A percentile compares a stretch with the other conserved stretches of the same genome.
Conservation (phyloP, 805 yeast species). For the Saccharomycopsis lassenensis region DNA sequence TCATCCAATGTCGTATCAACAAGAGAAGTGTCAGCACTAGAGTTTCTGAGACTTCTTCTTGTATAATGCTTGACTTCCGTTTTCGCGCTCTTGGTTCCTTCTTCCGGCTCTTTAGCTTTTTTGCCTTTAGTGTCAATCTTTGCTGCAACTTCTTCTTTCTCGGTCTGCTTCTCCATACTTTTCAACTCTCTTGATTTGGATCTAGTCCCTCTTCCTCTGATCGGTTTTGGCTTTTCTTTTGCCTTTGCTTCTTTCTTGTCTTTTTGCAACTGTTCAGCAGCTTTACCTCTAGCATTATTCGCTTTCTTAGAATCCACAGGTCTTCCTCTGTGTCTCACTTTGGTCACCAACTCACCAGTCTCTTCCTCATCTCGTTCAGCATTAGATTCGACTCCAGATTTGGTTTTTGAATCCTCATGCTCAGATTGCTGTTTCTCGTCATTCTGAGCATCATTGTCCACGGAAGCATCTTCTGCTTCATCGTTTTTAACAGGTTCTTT, state of each 20-base stretch:
- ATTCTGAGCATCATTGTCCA: slow-evolving; percentile 18
- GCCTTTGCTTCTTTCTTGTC: slow-evolving; percentile 16
- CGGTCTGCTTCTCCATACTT: slow-evolving; percentile 14
- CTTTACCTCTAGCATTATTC: neutral
- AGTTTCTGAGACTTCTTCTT: slow-evolving; percentile 2
- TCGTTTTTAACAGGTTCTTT: slow-evolving; percentile 14
- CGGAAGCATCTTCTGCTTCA: slow-evolving; percentile 21
- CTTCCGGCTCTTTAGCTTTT: slow-evolving; percentile 1
- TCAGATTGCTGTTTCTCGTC: slow-evolving; percentile 8
- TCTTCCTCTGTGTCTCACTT: slow-evolving; percentile 9
- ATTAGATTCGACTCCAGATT: neutral
- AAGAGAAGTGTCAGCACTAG: too few relatives aligned
- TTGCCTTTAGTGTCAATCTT: neutral
- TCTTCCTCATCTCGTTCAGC: too few relatives aligned
- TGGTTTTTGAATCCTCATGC: slow-evolving; percentile 5
- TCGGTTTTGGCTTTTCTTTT: too few relatives aligned
- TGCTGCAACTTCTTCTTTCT: neutral
- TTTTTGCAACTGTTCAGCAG: slow-evolving; percentile 3
- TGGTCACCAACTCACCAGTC: too few relatives aligned
- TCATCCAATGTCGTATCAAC: too few relatives aligned
- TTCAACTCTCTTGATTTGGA: too few relatives aligned
- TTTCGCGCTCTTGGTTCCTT: neutral
- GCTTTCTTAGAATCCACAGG: neutral
- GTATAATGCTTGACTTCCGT: slow-evolving; percentile 1
- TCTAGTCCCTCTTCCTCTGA: slow-evolving; percentile 2